phyloP scores from a whole-genome alignment of 495 filamentous ascomycete genomes.

The Penicillium antarcticum region DNA sequence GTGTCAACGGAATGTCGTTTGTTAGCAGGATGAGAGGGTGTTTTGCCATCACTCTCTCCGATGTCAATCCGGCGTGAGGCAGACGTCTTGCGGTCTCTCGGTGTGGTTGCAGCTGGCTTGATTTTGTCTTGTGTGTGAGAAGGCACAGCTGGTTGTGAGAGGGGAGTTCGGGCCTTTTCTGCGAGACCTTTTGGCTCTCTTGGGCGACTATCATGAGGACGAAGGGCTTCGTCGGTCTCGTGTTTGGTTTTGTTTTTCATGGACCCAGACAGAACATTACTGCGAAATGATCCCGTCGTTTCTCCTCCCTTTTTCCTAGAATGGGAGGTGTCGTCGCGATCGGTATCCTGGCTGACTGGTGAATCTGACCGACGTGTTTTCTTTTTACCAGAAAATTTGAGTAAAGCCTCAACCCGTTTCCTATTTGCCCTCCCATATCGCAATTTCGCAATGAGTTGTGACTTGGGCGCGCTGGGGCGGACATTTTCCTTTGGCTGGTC shows the following conservation, averaged over 20 bases:
- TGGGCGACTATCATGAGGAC: slow-evolving; percentile 8
- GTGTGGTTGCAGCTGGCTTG: slow-evolving; percentile 26
- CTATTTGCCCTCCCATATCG: slow-evolving; percentile 41
- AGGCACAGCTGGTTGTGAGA: slow-evolving; percentile 4
- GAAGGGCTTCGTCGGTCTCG: slow-evolving; percentile 13
- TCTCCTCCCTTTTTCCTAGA: slow-evolving; percentile 16
- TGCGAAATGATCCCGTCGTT: not conserved
- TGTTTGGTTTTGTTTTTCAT: slow-evolving; percentile 19
- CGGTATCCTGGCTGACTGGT: slow-evolving; percentile 22
- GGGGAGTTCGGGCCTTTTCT: slow-evolving; percentile 29
- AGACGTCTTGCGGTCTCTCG: slow-evolving; percentile 30
- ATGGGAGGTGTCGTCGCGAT: slow-evolving; percentile 18
- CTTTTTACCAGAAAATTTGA: slow-evolving; percentile 43
- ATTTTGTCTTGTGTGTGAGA: slow-evolving; percentile 21
- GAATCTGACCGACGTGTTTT: slow-evolving; percentile 26
- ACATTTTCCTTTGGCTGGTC: not conserved
- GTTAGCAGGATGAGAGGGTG: slow-evolving; percentile 19
- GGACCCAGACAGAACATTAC: slow-evolving; percentile 7
- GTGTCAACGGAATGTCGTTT: slow-evolving; percentile 28
- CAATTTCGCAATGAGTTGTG: slow-evolving; percentile 31
- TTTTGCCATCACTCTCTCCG: slow-evolving; percentile 27
- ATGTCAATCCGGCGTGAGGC: slow-evolving; percentile 24
- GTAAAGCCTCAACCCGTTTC: slow-evolving; percentile 40
- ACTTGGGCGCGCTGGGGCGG: slow-evolving; percentile 1
- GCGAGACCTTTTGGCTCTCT: slow-evolving; percentile 20